Percentiles rank a stretch among this genome's conserved stretches.
Evolutionary conservation across 768 basidiomycete species (phyloP).

Genomic region (Paxillus involutus): DNA sequence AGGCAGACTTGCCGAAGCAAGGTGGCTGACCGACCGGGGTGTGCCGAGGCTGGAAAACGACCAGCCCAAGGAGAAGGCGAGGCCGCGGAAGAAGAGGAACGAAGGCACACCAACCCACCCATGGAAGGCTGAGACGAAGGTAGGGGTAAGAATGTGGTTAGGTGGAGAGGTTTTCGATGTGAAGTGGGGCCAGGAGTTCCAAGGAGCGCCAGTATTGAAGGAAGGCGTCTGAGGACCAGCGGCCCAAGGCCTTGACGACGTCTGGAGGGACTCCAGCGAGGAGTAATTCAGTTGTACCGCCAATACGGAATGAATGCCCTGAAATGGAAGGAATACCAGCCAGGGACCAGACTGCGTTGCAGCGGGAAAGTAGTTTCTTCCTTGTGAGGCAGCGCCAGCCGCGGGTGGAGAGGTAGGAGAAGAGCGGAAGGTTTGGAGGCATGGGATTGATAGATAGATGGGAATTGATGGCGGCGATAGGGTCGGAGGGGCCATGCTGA

Average conservation of each 20-base stretch:
- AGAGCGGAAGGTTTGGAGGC: too few species aligned
- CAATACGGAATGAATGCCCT: constrained; percentile 37
- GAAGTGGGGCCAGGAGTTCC: too few species aligned
- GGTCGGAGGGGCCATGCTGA: constrained; percentile 26
- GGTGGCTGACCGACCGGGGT: too few species aligned
- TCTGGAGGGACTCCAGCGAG: constrained; percentile 30
- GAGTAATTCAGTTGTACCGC: constrained; percentile 32
- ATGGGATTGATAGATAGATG: constrained; percentile 20
- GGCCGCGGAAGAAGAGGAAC: too few species aligned
- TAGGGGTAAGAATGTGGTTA: too few species aligned
- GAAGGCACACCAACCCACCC: too few species aligned
- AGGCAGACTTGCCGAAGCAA: too few species aligned
- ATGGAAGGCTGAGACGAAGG: too few species aligned
- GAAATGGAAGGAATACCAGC: constrained; percentile 2
- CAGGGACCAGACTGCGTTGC: constrained; percentile 27
- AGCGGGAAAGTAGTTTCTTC: constrained; percentile 15
- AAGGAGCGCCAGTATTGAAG: constrained; percentile 31
- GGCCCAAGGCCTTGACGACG: constrained; percentile 28
- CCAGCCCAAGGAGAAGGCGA: too few species aligned
- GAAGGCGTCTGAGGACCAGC: constrained; percentile 36
- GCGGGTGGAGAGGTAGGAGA: constrained; percentile 7
- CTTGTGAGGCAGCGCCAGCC: constrained; percentile 14
- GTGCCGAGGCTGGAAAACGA: too few species aligned
- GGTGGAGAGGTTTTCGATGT: too few species aligned
- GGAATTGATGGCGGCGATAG: constrained; percentile 8